phyloP scores from a whole-genome alignment of 1,284 basidiomycete species.

The Xerocomus alliaceus region DNA sequence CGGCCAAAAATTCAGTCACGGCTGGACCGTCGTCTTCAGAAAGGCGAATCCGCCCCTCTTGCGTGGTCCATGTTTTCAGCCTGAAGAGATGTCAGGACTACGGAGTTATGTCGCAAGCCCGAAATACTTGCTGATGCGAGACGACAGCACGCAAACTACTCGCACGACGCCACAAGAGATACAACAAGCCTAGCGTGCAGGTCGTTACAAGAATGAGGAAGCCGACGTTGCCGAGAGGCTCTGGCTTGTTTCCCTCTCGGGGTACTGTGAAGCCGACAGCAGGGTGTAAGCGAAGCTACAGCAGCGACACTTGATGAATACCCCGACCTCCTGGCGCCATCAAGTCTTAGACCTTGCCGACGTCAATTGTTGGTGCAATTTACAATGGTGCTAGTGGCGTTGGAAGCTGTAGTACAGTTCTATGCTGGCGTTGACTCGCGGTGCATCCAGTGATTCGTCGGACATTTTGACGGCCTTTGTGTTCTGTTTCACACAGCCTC shows the following conservation, averaged over 20 bases:
- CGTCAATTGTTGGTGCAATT: not conserved
- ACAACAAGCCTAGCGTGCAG: conserved; percentile 64
- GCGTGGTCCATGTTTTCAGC: conserved; percentile 61
- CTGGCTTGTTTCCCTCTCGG: conserved; percentile 63
- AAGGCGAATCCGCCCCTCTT: conserved; percentile 68
- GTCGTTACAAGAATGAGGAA: conserved; percentile 65
- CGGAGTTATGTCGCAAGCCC: not conserved
- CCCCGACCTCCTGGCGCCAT: conserved; percentile 39
- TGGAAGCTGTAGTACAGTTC: too few species aligned
- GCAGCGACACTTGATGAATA: not conserved
- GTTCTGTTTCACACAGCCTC: too few species aligned
- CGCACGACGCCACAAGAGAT: conserved; percentile 70
- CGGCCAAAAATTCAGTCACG: conserved; percentile 66
- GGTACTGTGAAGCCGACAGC: conserved; percentile 55
- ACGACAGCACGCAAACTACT: conserved; percentile 64
- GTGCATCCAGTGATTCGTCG: too few species aligned
- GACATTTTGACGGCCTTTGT: too few species aligned
- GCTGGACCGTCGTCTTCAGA: conserved; percentile 77
- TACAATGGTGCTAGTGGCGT: too few species aligned
- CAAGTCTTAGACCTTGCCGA: not conserved
- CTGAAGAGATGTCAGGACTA: conserved; percentile 44
- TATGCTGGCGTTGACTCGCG: too few species aligned
- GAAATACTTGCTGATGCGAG: conserved; percentile 62
- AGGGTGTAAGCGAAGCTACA: conserved; percentile 1
- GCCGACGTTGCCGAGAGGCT: conserved; percentile 65